Conservation (phyloP, 768 basidiomycete species). For the Amanita polypyramis region DNA sequence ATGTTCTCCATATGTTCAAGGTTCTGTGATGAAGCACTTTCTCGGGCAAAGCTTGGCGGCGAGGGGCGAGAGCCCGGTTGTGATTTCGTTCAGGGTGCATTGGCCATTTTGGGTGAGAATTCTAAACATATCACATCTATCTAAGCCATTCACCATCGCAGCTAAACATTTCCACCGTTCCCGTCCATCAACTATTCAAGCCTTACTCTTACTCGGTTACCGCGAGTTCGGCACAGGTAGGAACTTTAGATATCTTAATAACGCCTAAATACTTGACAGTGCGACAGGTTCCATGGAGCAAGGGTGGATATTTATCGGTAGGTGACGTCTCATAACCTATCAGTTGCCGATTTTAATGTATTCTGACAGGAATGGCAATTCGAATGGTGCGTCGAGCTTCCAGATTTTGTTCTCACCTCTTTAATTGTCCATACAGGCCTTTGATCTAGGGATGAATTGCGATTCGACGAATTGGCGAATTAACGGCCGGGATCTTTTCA, state of each 20-base stretch:
- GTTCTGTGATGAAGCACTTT: conserved; percentile 42
- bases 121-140: background rate
- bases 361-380: conserved; percentile 49
- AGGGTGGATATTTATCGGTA: conserved; percentile 78
- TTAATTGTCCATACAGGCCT: conserved; percentile 35
- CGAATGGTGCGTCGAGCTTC: conserved; percentile 43
- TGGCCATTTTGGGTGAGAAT: conserved; percentile 47
- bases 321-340: conserved; percentile 8
- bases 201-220: conserved; percentile 68
- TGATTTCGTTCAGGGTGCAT: conserved; percentile 52
- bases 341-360: conserved; percentile 5
- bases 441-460: conserved; percentile 74
- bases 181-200: conserved; percentile 69
- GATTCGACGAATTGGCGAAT: conserved; percentile 68
- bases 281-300: conserved; percentile 58
- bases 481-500: conserved; percentile 50
- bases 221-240: conserved; percentile 75
- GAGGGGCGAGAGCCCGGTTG: conserved; percentile 62
- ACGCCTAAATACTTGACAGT: background rate
- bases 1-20: conserved; percentile 80
- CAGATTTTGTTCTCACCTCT: conserved; percentile 7
- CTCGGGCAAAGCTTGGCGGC: conserved; percentile 26
- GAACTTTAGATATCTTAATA: background rate
- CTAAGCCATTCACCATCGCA: conserved; percentile 17
- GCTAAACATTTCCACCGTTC: conserved; percentile 57